These are phyloP conservation scores for Capsella rubella DNA, from an alignment of 441 rosid genomes.

Conservation along the genomic window DNA sequence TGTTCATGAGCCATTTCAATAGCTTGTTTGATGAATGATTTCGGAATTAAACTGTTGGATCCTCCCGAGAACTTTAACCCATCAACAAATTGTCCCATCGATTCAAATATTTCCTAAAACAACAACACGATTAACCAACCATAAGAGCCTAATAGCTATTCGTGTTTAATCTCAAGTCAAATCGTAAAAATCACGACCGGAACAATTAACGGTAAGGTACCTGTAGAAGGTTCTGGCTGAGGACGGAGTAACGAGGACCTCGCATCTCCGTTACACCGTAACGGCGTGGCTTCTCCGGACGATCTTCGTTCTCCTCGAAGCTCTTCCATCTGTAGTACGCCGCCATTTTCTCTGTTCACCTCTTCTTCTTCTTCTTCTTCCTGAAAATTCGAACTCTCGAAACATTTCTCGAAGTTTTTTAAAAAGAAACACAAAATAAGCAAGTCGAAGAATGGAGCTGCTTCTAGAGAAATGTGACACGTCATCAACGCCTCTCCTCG, in stretches of 20 bases:
- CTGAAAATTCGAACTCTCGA: slow-evolving; percentile 1
- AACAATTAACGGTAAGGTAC: slow-evolving; percentile 37
- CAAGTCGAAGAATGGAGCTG: slow-evolving; percentile 51
- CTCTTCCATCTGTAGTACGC: slow-evolving; percentile 67
- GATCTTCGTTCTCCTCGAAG: slow-evolving; percentile 81
- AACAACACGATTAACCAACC: slow-evolving; percentile 19
- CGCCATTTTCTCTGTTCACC: slow-evolving; percentile 50
- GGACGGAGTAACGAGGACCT: slow-evolving; percentile 72
- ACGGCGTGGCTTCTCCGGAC: slow-evolving; percentile 92
- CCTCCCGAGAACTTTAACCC: slow-evolving; percentile 93
- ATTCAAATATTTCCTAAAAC: slow-evolving; percentile 76
- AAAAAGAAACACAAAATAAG: neutral
- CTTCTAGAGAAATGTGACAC: slow-evolving; percentile 55
- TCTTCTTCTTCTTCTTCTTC: neutral
- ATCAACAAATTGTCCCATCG: slow-evolving; percentile 88
- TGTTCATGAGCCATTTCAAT: slow-evolving; percentile 79
- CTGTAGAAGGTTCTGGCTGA: slow-evolving; percentile 71
- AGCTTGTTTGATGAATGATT: slow-evolving; percentile 69
- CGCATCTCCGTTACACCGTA: slow-evolving; percentile 90
- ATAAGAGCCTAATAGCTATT: neutral
- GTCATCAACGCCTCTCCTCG: slow-evolving; percentile 25
- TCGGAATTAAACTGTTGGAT: slow-evolving; percentile 81
- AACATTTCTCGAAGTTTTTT: neutral
- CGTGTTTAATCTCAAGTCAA: neutral
- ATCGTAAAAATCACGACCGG: neutral